Base-by-base conservation (phyloP, 2,329 filamentous ascomycete species). In the Acrocalymma vagum region DNA sequence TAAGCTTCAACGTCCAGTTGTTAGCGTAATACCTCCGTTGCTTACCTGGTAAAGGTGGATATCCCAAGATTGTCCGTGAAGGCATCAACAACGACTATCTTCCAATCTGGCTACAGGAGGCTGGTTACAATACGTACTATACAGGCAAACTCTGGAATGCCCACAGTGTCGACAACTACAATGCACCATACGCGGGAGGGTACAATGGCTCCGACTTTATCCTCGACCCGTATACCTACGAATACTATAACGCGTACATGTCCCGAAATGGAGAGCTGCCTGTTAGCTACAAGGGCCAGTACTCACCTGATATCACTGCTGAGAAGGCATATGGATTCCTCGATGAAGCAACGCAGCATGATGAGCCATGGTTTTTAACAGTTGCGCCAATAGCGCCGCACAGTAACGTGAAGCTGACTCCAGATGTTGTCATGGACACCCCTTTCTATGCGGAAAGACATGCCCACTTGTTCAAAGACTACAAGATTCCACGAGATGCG, bases 51-150 rank as follows among this genome's bases (percentile, higher is more conserved):
- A 29, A 24, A 67, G 76, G 78, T 14, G 79, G 79, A 4, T 88
- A 84, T 51, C 79, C 80, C 2, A 87, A 87, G 55, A 85, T 88
- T 40, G 69, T 87, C 11, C 69, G 70, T 3, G 74, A 84, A 38
- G 84, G 85, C 1, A 74, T 82, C 43, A 86, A 88, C 42, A 77
- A 83, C 1, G 78, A 84, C 29, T 88, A 84, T 45, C 73, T 88
- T 0, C 85, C 85, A 0, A 58, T 88, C 0, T 89, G 85, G 84
- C 67, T 90, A 9, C 82, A 87, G 48, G 63, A 78, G 4, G 79
- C 78, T 0, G 85, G 84, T 0, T 88, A 88, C 60, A 79, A 80
- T 50, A 87, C 85, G 0, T 88, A 86, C 58, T 88, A 88, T 53
- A 80, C 80, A 0, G 86, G 84, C 15, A 89, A 89, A 58, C 71